Evolutionary conservation across 192 early-diverging fungal genomes (phyloP).

Genomic region (Coemansia sp.): DNA sequence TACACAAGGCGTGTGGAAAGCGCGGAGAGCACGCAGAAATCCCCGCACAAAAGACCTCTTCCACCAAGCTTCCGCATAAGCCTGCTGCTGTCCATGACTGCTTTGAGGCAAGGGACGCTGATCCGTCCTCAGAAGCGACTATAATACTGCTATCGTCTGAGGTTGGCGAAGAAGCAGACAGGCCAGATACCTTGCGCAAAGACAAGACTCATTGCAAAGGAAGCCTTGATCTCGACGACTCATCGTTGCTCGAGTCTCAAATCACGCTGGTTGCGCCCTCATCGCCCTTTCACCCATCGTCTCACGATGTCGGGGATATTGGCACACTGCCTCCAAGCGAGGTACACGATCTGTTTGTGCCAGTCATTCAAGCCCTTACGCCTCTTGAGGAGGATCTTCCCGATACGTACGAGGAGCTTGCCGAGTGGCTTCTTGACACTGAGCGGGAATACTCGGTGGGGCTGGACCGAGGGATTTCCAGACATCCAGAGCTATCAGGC

Average conservation of each 20-base stretch:
- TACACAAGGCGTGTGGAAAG: slow-evolving; percentile 6
- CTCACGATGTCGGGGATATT: neutral
- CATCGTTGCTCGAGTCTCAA: slow-evolving; percentile 41
- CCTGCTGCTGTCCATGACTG: slow-evolving; percentile 6
- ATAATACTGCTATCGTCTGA: slow-evolving; percentile 42
- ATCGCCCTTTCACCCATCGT: slow-evolving; percentile 17
- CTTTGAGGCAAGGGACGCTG: slow-evolving; percentile 2
- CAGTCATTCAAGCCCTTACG: slow-evolving; percentile 13
- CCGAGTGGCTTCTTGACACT: slow-evolving; percentile 22
- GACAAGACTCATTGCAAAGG: neutral
- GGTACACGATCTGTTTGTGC: slow-evolving; percentile 13
- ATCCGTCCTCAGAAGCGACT: slow-evolving; percentile 45
- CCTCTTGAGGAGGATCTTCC: slow-evolving; percentile 12
- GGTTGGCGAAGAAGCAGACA: slow-evolving; percentile 5
- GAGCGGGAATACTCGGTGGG: slow-evolving; percentile 30
- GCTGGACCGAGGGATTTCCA: slow-evolving; percentile 26
- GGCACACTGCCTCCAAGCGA: slow-evolving; percentile 1
- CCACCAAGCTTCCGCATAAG: slow-evolving; percentile 5
- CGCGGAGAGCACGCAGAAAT: neutral
- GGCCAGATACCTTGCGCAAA: neutral
- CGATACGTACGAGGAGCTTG: slow-evolving; percentile 23
- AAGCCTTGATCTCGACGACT: slow-evolving; percentile 3
- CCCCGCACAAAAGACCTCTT: neutral
- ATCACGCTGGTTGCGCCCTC: slow-evolving; percentile 44
- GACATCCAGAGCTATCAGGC: slow-evolving; percentile 49